These are phyloP conservation scores for Sisymbrium altissimum DNA, from an alignment of 345 rosid species.

Conservation along the genomic window DNA sequence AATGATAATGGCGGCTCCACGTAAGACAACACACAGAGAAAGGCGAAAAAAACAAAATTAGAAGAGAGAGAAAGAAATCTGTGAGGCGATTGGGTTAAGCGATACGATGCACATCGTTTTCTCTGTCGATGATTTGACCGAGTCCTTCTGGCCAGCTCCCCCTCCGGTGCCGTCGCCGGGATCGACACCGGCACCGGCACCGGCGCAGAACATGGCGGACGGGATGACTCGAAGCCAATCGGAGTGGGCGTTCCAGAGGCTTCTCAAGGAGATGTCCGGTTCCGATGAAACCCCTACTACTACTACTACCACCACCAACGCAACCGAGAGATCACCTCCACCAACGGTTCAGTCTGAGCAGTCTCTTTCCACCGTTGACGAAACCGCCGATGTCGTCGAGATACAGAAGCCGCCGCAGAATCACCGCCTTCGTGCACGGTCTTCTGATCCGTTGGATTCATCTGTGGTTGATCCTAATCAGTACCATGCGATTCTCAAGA, in stretches of 20 bases:
- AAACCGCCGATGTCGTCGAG: conserved; percentile 43
- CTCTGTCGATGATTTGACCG: conserved; percentile 69
- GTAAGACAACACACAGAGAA: conserved; percentile 16
- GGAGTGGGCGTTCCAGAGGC: conserved; percentile 66
- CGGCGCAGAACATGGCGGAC: background rate
- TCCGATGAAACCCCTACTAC: conserved; percentile 31
- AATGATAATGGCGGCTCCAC: conserved; percentile 26
- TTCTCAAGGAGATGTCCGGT: conserved; percentile 47
- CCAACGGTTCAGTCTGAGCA: conserved; percentile 31
- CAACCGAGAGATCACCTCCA: conserved; percentile 31
- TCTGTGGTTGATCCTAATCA: conserved; percentile 42
- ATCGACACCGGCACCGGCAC: background rate
- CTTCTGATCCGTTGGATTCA: conserved; percentile 30
- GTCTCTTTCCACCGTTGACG: conserved; percentile 39
- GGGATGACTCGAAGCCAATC: conserved; percentile 62
- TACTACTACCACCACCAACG: conserved; percentile 23
- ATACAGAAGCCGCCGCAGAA: conserved; percentile 32
- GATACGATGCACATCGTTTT: conserved; percentile 56
- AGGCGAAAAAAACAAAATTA: background rate
- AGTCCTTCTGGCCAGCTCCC: conserved; percentile 50
- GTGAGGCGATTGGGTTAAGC: conserved; percentile 34
- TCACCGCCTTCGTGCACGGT: conserved; percentile 11
- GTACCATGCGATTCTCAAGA: conserved; percentile 61
- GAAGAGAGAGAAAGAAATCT: background rate
- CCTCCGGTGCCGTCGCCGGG: conserved; percentile 28